Conservation (phyloP, 2,329 filamentous ascomycete species). For the Plenodomus lindquistii region DNA sequence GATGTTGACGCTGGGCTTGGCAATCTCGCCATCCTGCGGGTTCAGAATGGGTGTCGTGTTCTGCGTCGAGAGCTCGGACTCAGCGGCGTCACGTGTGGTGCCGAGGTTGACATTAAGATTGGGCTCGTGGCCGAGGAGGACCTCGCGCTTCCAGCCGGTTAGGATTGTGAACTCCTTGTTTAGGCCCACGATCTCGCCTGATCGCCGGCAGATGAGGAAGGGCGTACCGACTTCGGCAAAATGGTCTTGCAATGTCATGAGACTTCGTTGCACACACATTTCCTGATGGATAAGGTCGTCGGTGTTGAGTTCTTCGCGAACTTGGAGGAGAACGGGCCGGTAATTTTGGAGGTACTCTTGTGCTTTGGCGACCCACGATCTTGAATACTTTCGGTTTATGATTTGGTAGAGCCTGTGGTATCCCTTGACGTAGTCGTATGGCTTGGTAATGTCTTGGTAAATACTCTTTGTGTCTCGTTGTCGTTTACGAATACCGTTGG, state of each 20-base stretch:
- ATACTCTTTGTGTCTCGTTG: constrained; percentile 78
- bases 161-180: constrained; percentile 97
- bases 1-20: constrained; percentile 79
- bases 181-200: constrained; percentile 91
- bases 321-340: constrained; percentile 89
- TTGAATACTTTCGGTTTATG: constrained; percentile 75
- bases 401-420: constrained; percentile 88
- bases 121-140: constrained; percentile 82
- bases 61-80: constrained; percentile 45
- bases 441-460: constrained; percentile 86
- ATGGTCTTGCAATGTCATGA: constrained; percentile 91
- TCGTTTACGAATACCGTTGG: constrained; percentile 51
- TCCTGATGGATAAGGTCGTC: constrained; percentile 97
- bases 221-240: constrained; percentile 87
- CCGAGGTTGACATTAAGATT: constrained; percentile 86
- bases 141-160: constrained; percentile 90
- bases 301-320: constrained; percentile 82
- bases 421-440: constrained; percentile 86
- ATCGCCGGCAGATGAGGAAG: constrained; percentile 87
- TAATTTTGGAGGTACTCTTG: constrained; percentile 87
- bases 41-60: constrained; percentile 53
- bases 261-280: constrained; percentile 89
- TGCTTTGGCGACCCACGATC: constrained; percentile 77
- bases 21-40: constrained; percentile 38
- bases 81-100: constrained; percentile 45